A percentile compares a stretch with the other conserved stretches of the same genome.
Evolutionary conservation across 2,329 filamentous ascomycete genomes (phyloP).

Genomic region (Diaporthe batatas): DNA sequence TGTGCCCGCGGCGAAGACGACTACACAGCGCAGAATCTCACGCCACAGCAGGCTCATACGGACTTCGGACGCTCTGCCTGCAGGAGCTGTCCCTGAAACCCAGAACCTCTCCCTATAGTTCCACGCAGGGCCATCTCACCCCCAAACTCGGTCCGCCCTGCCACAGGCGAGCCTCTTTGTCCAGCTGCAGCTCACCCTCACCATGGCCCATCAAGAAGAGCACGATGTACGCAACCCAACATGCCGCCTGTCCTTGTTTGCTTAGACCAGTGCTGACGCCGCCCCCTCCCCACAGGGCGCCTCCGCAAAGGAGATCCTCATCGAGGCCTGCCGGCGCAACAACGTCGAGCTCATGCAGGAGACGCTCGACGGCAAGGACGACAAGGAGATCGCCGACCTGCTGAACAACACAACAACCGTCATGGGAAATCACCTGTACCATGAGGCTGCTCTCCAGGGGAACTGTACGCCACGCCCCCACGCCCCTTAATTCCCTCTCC

Average conservation of each 20-base stretch:
- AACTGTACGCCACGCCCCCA: constrained; percentile 75
- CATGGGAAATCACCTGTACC: constrained; percentile 89
- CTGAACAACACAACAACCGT: constrained; percentile 90
- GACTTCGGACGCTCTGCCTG: neutral
- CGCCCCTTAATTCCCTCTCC: constrained; percentile 7
- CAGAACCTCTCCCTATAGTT: constrained; percentile 15
- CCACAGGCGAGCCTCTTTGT: neutral
- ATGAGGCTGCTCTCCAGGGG: constrained; percentile 87
- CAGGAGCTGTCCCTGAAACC: constrained; percentile 26
- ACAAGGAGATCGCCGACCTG: constrained; percentile 78
- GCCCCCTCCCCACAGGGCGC: constrained; percentile 73
- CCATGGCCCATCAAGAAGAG: constrained; percentile 46
- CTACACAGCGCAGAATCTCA: constrained; percentile 14
- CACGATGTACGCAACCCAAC: constrained; percentile 46
- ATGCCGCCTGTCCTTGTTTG: neutral
- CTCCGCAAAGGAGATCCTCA: constrained; percentile 84
- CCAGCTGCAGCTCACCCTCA: neutral
- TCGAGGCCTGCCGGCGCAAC: constrained; percentile 94
- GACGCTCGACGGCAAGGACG: constrained; percentile 73
- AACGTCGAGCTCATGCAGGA: constrained; percentile 88
- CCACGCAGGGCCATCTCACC: constrained; percentile 13
- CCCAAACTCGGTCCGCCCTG: neutral
- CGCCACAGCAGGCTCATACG: neutral
- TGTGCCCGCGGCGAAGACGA: neutral
- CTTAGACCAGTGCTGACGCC: constrained; percentile 44